Base-by-base conservation (phyloP, 2,329 filamentous ascomycete genomes). In the Paraphoma sp. region DNA sequence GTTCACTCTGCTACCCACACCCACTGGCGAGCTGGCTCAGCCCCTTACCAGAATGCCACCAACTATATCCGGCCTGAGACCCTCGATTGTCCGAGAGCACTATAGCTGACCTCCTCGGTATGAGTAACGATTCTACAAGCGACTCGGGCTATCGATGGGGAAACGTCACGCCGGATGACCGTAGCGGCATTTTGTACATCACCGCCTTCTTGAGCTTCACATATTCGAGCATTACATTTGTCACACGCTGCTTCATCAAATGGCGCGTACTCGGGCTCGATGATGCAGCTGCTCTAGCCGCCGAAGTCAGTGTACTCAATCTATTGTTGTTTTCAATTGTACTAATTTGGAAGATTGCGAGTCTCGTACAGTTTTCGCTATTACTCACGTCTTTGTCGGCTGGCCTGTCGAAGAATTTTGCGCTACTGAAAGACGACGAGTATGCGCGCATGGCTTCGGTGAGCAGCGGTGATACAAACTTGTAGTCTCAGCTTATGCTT, bases 251-350 rank as follows among this genome's bases (percentile, higher is more conserved):
- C 16, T 59, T 60, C 18, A 68, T 73, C 49, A 72, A 71, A 60
- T 64, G 67, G 68, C 60, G 55, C 12, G 48, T 71, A 7, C 56
- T 73, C 40, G 70, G 70, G 0, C 33, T 64, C 4, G 70, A 73
- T 29, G 70, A 73, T 50, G 60, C 49, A 45, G 63, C 64, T 8
- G 66, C 63, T 38, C 23, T 56, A 12, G 50, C 59, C 45, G 68
- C 69, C 29, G 65, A 73, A 65, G 68, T 72, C 14, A 33, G 16
- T 45, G 11, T 31, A 45, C 30, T 23, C 29, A 14, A 31, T 18
- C 11, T 18, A n/a, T n/a, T 23, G 1, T 29, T 14, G n/a, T 11
- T 16, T 8, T 3, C 16, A n/a, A 6, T 48, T 23, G 14, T 43
- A 54, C 55, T 61, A 12, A 61, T 48, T 12, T 46, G 0, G 33